Base-by-base conservation (phyloP, 2,329 filamentous ascomycete species). In the Fusarium nisikadoi region DNA sequence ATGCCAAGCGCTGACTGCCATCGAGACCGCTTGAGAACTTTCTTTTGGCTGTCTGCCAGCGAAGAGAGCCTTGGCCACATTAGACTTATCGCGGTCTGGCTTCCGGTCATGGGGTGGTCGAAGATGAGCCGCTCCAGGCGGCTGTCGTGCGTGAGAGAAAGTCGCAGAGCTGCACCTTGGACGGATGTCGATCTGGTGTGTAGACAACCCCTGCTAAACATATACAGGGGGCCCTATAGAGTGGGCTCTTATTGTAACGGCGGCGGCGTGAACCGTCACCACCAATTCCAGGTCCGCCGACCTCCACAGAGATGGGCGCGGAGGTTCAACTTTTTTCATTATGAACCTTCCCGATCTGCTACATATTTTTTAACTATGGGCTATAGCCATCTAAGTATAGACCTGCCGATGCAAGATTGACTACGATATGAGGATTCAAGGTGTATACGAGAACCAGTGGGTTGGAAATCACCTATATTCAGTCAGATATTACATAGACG, bases 361-460 rank as follows among this genome's bases (percentile, higher is more conserved):
- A 57, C 39, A 45, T 52, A 42, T 49, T 41, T 62, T 45, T 39
- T 31, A 25, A 54, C 47, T 29, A 31, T 43, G 63, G 56, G 39
- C 33, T 59, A 63, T 67, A 65, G 39, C 19, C 20, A 64, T 63
- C 71, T 55, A 71, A 68, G 63, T 74, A 62, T 69, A 73, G 63
- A 59, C 59, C 20, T 36, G 59, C 46, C 68, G 63, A 56, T 60
- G 57, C 43, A 72, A 52, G 71, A 64, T 68, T 69, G 57, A 64
- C 38, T 69, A 41, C 64, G 23, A 74, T 73, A 73, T 74, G 56
- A 72, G 55, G 55, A 74, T 72, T 33, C 57, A 50, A 46, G 59
- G 45, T 66, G 56, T 66, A 74, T 73, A 73, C 71, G 71, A 73
- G 71, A 72, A 62, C 71, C 71, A 52, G 49, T 57, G 59, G 56